Percentiles rank a stretch among this genome's conserved stretches.
phyloP scores from a whole-genome alignment of 805 yeast genomes.

The Wickerhamomyces strasburgensis region DNA sequence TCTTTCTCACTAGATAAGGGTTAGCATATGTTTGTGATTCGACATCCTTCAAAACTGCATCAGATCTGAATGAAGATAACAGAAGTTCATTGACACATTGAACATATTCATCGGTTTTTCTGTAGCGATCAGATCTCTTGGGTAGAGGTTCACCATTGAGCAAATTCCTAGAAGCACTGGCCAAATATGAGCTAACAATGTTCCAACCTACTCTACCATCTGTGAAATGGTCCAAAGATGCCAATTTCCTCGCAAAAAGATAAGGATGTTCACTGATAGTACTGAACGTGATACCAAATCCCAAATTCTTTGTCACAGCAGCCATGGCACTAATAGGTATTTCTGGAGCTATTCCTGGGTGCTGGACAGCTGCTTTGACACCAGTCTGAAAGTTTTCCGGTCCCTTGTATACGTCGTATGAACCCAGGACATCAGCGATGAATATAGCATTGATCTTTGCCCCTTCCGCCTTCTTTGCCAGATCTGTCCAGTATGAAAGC shows the following conservation, averaged over 20 bases:
- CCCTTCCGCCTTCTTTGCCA: slow-evolving; percentile 32
- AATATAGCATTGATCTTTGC: slow-evolving; percentile 35
- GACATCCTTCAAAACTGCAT: slow-evolving; percentile 20
- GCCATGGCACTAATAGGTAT: slow-evolving; percentile 37
- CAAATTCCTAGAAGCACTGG: slow-evolving; percentile 34
- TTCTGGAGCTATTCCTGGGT: slow-evolving; percentile 37
- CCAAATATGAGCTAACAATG: slow-evolving; percentile 35
- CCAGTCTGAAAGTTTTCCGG: slow-evolving; percentile 15
- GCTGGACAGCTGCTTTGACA: slow-evolving; percentile 26
- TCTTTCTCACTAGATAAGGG: slow-evolving; percentile 32
- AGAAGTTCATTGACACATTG: slow-evolving; percentile 33
- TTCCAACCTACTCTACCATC: slow-evolving; percentile 42
- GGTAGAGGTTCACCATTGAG: slow-evolving; percentile 30
- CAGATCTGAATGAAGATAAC: slow-evolving; percentile 35
- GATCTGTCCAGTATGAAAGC: slow-evolving; percentile 33
- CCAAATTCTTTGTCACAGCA: slow-evolving; percentile 32
- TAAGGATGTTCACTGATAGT: slow-evolving; percentile 39
- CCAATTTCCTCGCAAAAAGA: slow-evolving; percentile 33
- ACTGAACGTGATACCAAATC: slow-evolving; percentile 36
- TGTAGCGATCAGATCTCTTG: slow-evolving; percentile 34
- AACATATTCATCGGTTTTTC: slow-evolving; percentile 34
- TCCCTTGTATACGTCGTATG: slow-evolving; percentile 35
- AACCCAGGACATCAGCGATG: slow-evolving; percentile 37
- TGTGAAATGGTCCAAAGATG: slow-evolving; percentile 37
- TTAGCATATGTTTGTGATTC: slow-evolving; percentile 27